phyloP scores from a whole-genome alignment of 768 basidiomycete species.

The Trametes cinnabarina region DNA sequence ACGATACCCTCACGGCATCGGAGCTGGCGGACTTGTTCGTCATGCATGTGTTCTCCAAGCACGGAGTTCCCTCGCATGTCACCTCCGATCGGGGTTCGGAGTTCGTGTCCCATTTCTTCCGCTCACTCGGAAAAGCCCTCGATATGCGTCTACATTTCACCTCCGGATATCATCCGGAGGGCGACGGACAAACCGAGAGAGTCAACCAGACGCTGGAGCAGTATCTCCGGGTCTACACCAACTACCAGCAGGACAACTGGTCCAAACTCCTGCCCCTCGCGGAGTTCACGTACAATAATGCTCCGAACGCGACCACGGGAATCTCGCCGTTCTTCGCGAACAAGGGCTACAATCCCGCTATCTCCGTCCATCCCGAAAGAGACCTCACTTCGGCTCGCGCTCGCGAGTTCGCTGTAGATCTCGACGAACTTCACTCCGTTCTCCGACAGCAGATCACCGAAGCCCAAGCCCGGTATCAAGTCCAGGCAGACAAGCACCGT shows the following conservation, averaged over 20 bases:
- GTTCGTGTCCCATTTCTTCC: constrained; percentile 14
- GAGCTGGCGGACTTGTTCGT: constrained; percentile 21
- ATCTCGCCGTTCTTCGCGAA: too few species aligned
- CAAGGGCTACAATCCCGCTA: too few species aligned
- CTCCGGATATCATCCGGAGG: constrained; percentile 26
- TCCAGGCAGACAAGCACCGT: constrained; percentile 7
- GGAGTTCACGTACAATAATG: too few species aligned
- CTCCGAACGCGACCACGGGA: too few species aligned
- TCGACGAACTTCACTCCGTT: not conserved
- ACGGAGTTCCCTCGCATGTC: constrained; percentile 7
- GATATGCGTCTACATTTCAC: constrained; percentile 6
- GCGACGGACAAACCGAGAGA: constrained; percentile 40
- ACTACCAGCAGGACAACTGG: too few species aligned
- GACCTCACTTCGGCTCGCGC: too few species aligned
- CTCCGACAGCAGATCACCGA: constrained; percentile 15
- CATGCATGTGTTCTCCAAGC: constrained; percentile 14
- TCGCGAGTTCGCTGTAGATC: too few species aligned
- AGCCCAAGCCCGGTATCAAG: constrained; percentile 16
- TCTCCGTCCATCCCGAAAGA: too few species aligned
- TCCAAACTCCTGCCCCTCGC: too few species aligned
- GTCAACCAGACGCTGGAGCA: constrained; percentile 7
- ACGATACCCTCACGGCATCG: too few species aligned
- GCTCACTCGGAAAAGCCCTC: constrained; percentile 2
- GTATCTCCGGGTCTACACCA: constrained; percentile 30
- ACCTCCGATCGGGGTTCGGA: constrained; percentile 16